Percentiles rank a stretch among this genome's conserved stretches.
Conservation (phyloP, 1,139 yeast species). For the Geotrichum restrictum region DNA sequence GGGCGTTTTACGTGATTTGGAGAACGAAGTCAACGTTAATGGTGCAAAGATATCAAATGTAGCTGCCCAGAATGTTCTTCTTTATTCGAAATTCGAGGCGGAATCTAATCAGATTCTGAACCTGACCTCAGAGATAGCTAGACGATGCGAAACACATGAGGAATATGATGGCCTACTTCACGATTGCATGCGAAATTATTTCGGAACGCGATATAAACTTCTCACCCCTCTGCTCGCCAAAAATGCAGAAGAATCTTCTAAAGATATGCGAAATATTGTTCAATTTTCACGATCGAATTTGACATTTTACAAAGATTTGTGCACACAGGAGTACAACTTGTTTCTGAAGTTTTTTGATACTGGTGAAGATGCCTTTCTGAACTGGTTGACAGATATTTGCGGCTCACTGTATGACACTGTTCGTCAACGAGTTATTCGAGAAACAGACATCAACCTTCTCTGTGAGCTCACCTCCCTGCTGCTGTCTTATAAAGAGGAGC, state of each 20-base stretch:
- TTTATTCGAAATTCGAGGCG: constrained; percentile 59
- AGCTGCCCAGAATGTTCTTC: constrained; percentile 50
- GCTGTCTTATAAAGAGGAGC: constrained; percentile 64
- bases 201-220: constrained; percentile 51
- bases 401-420: constrained; percentile 75
- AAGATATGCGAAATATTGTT: constrained; percentile 30
- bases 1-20: constrained; percentile 49
- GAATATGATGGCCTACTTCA: constrained; percentile 65
- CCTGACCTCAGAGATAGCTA: constrained; percentile 50
- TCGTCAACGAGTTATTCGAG: constrained; percentile 64
- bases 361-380: constrained; percentile 40
- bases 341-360: constrained; percentile 53
- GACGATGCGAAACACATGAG: constrained; percentile 46
- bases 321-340: constrained; percentile 57
- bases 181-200: constrained; percentile 64
- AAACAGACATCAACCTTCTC: constrained; percentile 58
- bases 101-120: constrained; percentile 45
- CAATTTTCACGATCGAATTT: constrained; percentile 31
- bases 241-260: constrained; percentile 28
- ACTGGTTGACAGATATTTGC: constrained; percentile 58
- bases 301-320: constrained; percentile 48
- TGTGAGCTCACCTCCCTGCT: constrained; percentile 74
- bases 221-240: constrained; percentile 45
- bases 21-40: constrained; percentile 43
- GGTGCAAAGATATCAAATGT: constrained; percentile 33